Conservation (phyloP, 306 rosid genomes). For the Vachellia pachyceras region DNA sequence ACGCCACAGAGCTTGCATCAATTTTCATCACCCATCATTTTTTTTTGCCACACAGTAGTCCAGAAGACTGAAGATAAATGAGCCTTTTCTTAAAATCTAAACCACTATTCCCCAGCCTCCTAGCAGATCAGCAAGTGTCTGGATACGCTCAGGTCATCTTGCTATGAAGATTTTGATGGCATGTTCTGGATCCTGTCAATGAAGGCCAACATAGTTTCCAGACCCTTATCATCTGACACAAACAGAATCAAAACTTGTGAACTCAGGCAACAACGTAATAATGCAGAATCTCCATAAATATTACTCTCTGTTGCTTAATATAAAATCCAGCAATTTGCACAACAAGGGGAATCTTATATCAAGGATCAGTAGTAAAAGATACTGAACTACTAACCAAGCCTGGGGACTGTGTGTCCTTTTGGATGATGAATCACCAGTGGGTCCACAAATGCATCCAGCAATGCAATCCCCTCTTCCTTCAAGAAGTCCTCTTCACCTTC, state of each 20-base stretch:
- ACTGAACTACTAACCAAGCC: constrained; percentile 43
- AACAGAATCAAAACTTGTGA: not conserved
- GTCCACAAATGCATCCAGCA: constrained; percentile 46
- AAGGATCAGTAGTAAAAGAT: no score
- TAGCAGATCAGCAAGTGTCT: not conserved
- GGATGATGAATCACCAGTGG: constrained; percentile 62
- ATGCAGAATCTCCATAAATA: not conserved
- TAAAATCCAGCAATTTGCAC: no score
- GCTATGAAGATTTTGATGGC: not conserved
- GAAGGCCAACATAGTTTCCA: constrained; percentile 45
- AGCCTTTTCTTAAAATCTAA: not conserved
- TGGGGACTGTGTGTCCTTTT: constrained; percentile 53
- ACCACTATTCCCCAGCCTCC: not conserved
- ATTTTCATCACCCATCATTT: not conserved
- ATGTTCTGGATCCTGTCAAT: constrained; percentile 38
- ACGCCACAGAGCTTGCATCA: not conserved
- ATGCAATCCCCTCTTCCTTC: constrained; percentile 49
- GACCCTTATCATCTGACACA: constrained; percentile 43
- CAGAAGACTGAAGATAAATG: not conserved
- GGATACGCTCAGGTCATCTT: not conserved
- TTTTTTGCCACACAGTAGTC: not conserved
- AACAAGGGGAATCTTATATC: no score
- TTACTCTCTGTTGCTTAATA: not conserved
- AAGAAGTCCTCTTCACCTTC: constrained; percentile 56
- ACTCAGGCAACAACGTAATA: not conserved